Percentiles rank a stretch among this genome's conserved stretches.
Evolutionary conservation across 1,284 basidiomycete genomes (phyloP).

Genomic region (Vanrija humicola): DNA sequence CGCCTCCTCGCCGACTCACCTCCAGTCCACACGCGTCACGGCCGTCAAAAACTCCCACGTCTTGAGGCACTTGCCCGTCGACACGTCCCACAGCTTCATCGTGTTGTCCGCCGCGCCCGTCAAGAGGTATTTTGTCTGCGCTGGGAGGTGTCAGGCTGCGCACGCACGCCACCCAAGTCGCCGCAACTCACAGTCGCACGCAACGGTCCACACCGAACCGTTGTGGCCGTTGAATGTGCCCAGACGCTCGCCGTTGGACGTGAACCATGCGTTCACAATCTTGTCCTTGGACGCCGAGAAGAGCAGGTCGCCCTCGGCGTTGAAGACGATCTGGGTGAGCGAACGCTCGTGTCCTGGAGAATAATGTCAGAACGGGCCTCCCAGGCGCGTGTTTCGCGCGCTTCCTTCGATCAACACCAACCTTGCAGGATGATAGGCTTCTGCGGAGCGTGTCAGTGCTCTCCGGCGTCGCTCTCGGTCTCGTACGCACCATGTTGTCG

Average conservation of each 20-base stretch:
- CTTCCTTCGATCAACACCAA: constrained; percentile 4
- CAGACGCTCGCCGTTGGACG: constrained; percentile 96
- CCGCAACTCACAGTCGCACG: constrained; percentile 77
- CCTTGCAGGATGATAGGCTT: constrained; percentile 51
- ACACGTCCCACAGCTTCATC: constrained; percentile 85
- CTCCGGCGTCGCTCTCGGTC: not conserved
- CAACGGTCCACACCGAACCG: constrained; percentile 93
- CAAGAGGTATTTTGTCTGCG: constrained; percentile 77
- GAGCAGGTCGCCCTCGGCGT: constrained; percentile 90
- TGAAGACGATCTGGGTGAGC: constrained; percentile 95
- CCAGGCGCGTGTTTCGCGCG: not conserved
- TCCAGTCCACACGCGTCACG: constrained; percentile 80
- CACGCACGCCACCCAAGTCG: not conserved
- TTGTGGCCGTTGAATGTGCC: constrained; percentile 97
- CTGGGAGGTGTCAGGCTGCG: constrained; percentile 49
- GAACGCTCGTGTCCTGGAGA: constrained; percentile 88
- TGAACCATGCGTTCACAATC: constrained; percentile 93
- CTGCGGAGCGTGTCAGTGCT: constrained; percentile 23
- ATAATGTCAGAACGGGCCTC: not conserved
- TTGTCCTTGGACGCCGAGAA: constrained; percentile 96
- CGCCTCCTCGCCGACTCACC: constrained; percentile 25
- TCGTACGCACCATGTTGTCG: constrained; percentile 14
- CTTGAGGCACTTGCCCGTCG: constrained; percentile 83
- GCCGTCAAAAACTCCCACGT: constrained; percentile 98
- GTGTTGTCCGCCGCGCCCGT: constrained; percentile 85